These are phyloP conservation scores for Colletotrichum musicola DNA, from an alignment of 2,329 filamentous ascomycete species.

Conservation along the genomic window DNA sequence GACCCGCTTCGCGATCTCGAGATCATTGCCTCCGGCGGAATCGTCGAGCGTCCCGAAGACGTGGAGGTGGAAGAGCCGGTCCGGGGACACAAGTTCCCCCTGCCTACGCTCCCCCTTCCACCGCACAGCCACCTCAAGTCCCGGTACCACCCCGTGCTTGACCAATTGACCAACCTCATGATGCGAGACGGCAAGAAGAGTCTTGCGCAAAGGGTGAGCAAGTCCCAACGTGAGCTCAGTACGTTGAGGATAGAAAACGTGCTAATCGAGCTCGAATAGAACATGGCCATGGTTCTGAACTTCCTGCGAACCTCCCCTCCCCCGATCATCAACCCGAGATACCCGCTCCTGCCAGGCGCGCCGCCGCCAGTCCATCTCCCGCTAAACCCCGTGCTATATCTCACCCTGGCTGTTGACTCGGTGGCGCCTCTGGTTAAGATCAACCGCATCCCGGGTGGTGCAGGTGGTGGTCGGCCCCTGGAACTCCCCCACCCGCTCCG, in stretches of 20 bases:
- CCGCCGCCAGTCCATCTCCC: conserved; percentile 85
- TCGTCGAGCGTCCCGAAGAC: conserved; percentile 46
- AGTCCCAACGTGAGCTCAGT: neutral
- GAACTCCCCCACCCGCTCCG: conserved; percentile 85
- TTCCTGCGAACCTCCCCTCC: conserved; percentile 86
- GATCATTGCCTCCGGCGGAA: conserved; percentile 47
- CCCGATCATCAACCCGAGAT: conserved; percentile 78
- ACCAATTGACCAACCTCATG: conserved; percentile 89
- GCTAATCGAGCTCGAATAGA: conserved; percentile 61
- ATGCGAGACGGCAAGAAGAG: conserved; percentile 94
- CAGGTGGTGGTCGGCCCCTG: conserved; percentile 86
- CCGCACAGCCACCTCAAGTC: conserved; percentile 75
- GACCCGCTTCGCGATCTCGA: conserved; percentile 45
- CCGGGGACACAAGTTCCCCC: conserved; percentile 74
- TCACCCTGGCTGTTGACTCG: conserved; percentile 91
- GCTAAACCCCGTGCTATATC: conserved; percentile 89
- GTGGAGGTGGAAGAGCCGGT: conserved; percentile 26
- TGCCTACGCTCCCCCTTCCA: conserved; percentile 76
- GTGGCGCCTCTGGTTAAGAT: conserved; percentile 90
- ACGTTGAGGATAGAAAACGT: neutral
- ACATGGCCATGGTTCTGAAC: conserved; percentile 87
- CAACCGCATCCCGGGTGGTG: conserved; percentile 79
- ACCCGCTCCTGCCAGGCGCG: conserved; percentile 79
- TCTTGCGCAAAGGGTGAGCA: conserved; percentile 84
- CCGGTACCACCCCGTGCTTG: conserved; percentile 86